Conservation (phyloP, 2,329 filamentous ascomycete genomes). For the Lasiodiplodia sp. region DNA sequence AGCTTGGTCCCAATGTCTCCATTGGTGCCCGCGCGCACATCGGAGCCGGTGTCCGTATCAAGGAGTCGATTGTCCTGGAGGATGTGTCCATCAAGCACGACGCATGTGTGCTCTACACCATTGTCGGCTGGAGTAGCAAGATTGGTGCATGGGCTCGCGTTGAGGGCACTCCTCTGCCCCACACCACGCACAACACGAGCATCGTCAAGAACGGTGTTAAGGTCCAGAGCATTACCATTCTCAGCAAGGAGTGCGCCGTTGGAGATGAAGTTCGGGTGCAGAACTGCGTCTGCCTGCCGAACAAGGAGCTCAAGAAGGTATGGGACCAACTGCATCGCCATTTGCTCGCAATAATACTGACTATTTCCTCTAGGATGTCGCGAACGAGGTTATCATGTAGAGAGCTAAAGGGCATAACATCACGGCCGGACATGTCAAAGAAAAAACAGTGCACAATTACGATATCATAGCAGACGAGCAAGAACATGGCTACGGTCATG, state of each 20-base stretch:
- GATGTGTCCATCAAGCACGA: conserved; percentile 97
- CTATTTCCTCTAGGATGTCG: conserved; percentile 70
- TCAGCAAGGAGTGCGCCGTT: conserved; percentile 94
- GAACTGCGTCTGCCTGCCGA: conserved; percentile 96
- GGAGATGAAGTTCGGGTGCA: conserved; percentile 95
- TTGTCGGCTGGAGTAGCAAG: conserved; percentile 95
- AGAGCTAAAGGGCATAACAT: conserved; percentile 16
- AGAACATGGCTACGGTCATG: conserved; percentile 9
- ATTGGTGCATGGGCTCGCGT: conserved; percentile 98
- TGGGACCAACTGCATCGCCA: conserved; percentile 47
- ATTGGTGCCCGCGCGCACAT: conserved; percentile 88
- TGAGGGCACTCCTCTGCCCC: conserved; percentile 89
- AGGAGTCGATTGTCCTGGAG: conserved; percentile 95
- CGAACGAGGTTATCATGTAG: conserved; percentile 92
- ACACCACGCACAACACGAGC: conserved; percentile 88
- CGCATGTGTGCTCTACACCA: conserved; percentile 92
- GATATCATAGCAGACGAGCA: conserved; percentile 15
- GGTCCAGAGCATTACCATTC: conserved; percentile 96
- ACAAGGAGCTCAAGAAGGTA: conserved; percentile 97
- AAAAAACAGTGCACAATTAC: conserved; percentile 1
- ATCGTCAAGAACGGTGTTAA: conserved; percentile 98
- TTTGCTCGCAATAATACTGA: conserved; percentile 9
- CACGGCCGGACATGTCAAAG: not conserved
- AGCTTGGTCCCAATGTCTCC: conserved; percentile 95
- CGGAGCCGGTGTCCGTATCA: conserved; percentile 87